A percentile compares a stretch with the other conserved stretches of the same genome.
phyloP scores from a whole-genome alignment of 441 rosid species.

The Populus tomentosa region DNA sequence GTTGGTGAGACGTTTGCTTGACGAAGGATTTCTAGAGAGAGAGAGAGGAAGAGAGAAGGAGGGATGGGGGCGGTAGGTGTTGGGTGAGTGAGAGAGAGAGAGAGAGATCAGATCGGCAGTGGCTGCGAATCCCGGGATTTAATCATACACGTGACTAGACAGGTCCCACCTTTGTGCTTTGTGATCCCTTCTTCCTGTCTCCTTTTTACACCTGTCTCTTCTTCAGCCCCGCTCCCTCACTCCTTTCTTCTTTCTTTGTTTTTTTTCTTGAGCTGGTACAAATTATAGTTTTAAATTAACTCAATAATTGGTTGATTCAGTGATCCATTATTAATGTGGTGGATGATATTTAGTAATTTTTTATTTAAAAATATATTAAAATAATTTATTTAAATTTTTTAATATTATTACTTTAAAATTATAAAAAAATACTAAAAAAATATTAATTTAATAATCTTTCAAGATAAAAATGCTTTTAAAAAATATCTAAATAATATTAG shows the following conservation, averaged over 20 bases:
- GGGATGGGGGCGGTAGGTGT: background rate
- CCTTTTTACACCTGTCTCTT: conserved; percentile 16
- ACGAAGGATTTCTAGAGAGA: background rate
- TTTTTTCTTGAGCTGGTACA: too few relatives aligned
- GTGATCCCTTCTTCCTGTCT: conserved; percentile 9
- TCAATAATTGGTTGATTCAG: too few relatives aligned
- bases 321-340: too few relatives aligned
- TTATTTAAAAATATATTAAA: too few relatives aligned
- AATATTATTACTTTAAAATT: too few relatives aligned
- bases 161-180: conserved; percentile 12
- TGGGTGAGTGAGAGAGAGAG: conserved; percentile 18
- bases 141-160: conserved; percentile 27
- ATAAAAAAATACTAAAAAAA: too few relatives aligned
- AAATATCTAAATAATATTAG: too few relatives aligned
- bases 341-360: too few relatives aligned
- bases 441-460: too few relatives aligned
- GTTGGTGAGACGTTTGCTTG: conserved; percentile 9
- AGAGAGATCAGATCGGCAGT: background rate
- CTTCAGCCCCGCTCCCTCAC: background rate
- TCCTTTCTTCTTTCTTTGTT: background rate
- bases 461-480: too few relatives aligned
- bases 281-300: too few relatives aligned
- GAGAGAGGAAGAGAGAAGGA: background rate
- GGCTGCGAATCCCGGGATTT: conserved; percentile 28
- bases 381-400: too few relatives aligned